Evolutionary conservation across 2,329 filamentous ascomycete genomes (phyloP).

Genomic region (Ophiostoma ulmi): DNA sequence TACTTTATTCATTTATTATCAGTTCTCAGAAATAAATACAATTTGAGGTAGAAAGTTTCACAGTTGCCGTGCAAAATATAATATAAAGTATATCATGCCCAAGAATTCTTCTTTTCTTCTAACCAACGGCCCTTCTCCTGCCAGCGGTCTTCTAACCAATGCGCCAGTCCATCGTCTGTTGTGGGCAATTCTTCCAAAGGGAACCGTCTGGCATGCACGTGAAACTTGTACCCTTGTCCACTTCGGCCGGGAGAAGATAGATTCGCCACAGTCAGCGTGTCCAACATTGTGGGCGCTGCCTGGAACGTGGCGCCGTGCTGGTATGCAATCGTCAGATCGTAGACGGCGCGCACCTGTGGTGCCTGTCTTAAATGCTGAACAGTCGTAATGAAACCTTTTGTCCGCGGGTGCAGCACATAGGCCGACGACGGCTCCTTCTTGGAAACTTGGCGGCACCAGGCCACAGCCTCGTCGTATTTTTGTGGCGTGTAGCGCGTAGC

Average conservation of each 20-base stretch:
- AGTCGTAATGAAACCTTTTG: slow-evolving; percentile 30
- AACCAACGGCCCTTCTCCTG: neutral
- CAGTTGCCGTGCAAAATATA: neutral
- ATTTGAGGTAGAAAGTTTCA: too few relatives aligned
- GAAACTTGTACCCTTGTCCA: neutral
- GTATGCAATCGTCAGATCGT: slow-evolving; percentile 53
- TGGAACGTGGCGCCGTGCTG: slow-evolving; percentile 38
- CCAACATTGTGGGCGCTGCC: slow-evolving; percentile 48
- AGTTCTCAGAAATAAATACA: too few relatives aligned
- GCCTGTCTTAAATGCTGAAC: slow-evolving; percentile 51
- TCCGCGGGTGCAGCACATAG: slow-evolving; percentile 4
- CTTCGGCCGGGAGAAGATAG: slow-evolving; percentile 29
- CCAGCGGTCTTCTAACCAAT: neutral
- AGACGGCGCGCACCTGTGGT: slow-evolving; percentile 49
- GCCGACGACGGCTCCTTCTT: slow-evolving; percentile 44
- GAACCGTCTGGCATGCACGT: neutral
- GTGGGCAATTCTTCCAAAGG: neutral
- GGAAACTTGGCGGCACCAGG: slow-evolving; percentile 52
- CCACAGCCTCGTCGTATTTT: slow-evolving; percentile 48
- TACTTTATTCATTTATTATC: too few relatives aligned
- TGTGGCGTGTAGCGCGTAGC: slow-evolving; percentile 53
- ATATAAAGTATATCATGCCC: neutral
- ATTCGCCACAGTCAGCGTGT: slow-evolving; percentile 42
- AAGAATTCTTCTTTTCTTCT: neutral
- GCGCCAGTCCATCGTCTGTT: neutral